phyloP scores from a whole-genome alignment of 1,139 yeast species.

The Nakaseomyces nivariensis region DNA sequence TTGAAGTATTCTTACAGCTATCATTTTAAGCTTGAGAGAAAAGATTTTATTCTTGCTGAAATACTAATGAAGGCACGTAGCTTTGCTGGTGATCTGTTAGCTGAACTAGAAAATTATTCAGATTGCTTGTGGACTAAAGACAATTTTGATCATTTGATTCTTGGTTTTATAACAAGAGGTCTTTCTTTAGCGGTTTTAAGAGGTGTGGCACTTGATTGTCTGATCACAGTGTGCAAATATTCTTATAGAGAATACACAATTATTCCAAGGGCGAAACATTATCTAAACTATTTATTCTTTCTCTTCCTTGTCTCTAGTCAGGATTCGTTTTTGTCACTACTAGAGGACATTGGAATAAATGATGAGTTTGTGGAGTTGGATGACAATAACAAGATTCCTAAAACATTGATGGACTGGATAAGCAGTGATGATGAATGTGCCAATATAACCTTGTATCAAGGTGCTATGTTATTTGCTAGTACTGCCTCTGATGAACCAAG shows the following conservation, averaged over 20 bases:
- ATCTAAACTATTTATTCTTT: slow-evolving; percentile 43
- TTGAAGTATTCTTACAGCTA: slow-evolving; percentile 24
- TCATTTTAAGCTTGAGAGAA: slow-evolving; percentile 13
- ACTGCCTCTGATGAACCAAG: slow-evolving; percentile 44
- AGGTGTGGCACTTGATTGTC: slow-evolving; percentile 42
- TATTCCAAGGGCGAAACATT: slow-evolving; percentile 14
- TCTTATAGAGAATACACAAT: slow-evolving; percentile 30
- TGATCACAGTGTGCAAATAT: slow-evolving; percentile 41
- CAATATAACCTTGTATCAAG: slow-evolving; percentile 40
- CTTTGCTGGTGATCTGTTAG: slow-evolving; percentile 35
- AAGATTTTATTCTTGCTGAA: slow-evolving; percentile 8
- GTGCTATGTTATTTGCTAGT: slow-evolving; percentile 42
- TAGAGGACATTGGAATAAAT: slow-evolving; percentile 40
- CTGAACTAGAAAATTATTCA: slow-evolving; percentile 36
- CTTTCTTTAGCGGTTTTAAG: slow-evolving; percentile 52
- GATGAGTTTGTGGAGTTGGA: slow-evolving; percentile 28
- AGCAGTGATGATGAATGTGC: slow-evolving; percentile 36
- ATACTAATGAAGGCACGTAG: slow-evolving; percentile 27
- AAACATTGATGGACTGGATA: slow-evolving; percentile 41
- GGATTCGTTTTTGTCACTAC: slow-evolving; percentile 38
- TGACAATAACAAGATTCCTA: slow-evolving; percentile 39
- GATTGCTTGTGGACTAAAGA: slow-evolving; percentile 36
- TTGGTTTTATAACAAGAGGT: slow-evolving; percentile 52
- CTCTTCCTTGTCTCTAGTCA: slow-evolving; percentile 44
- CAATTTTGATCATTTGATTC: slow-evolving; percentile 48